Conservation (phyloP, 2,329 filamentous ascomycete species). For the Colletotrichum sp. region DNA sequence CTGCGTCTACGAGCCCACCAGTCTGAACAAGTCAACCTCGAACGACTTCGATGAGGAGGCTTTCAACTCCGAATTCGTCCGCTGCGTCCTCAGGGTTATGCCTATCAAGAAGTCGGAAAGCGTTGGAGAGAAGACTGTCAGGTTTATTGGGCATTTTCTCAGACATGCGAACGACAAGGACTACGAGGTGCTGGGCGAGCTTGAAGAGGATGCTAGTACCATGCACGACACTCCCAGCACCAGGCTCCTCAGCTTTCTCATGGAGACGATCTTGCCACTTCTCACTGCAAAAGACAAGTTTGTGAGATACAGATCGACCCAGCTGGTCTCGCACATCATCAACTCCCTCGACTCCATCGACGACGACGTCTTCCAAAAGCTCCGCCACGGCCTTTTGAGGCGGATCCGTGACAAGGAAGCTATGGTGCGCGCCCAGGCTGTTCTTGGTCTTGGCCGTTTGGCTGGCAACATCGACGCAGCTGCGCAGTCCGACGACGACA, state of each 20-base stretch:
- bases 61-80: conserved; percentile 85
- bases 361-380: conserved; percentile 84
- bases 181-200: conserved; percentile 68
- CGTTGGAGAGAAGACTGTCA: conserved; percentile 83
- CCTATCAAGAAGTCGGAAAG: conserved; percentile 90
- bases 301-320: conserved; percentile 86
- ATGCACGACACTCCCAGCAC: conserved; percentile 85
- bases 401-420: conserved; percentile 93
- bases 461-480: conserved; percentile 79
- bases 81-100: conserved; percentile 83
- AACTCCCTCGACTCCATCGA: conserved; percentile 93
- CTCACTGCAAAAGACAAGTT: conserved; percentile 89
- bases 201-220: conserved; percentile 71
- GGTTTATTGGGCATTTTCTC: conserved; percentile 88
- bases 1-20: conserved; percentile 71
- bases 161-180: conserved; percentile 74
- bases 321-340: conserved; percentile 88
- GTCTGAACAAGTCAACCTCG: conserved; percentile 53
- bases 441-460: conserved; percentile 85
- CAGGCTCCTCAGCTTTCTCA: conserved; percentile 75
- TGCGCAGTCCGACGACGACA: conserved; percentile 72
- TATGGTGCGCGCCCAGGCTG: conserved; percentile 89
- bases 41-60: conserved; percentile 82
- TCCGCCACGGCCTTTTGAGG: conserved; percentile 80
- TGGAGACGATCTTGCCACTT: conserved; percentile 77